These are phyloP conservation scores for Eucalyptus marginata DNA, from an alignment of 345 rosid genomes.

Conservation along the genomic window DNA sequence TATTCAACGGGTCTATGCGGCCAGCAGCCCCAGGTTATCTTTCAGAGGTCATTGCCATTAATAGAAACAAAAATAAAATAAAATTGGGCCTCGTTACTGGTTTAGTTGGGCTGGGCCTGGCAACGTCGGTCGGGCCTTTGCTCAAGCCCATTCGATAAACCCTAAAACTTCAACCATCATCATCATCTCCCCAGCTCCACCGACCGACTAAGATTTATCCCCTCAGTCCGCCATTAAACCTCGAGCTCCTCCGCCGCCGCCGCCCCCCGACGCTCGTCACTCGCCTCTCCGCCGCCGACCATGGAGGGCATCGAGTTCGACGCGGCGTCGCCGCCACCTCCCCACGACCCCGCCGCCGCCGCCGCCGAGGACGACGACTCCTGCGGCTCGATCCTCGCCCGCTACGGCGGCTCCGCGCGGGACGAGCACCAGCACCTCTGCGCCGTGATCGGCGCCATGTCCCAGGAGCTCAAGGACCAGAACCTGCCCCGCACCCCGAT, in stretches of 20 bases:
- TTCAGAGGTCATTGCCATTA: not conserved
- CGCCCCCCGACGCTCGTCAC: not conserved
- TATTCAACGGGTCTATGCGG: not conserved
- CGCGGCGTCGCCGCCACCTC: not conserved
- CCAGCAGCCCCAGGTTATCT: not conserved
- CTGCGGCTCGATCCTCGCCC: conserved; percentile 43
- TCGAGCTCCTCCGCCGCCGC: not conserved
- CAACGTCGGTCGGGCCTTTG: not conserved
- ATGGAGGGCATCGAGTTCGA: conserved; percentile 27
- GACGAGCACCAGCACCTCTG: conserved; percentile 63
- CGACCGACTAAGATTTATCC: not conserved
- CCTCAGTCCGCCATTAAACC: not conserved
- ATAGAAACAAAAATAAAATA: not conserved
- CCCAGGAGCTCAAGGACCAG: conserved; percentile 65
- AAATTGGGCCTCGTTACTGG: not conserved
- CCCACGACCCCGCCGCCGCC: not conserved
- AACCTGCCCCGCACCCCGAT: conserved; percentile 43
- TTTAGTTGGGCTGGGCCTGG: not conserved
- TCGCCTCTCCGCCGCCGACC: not conserved
- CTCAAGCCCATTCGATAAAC: not conserved
- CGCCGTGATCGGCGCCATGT: conserved; percentile 50
- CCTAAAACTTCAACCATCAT: not conserved
- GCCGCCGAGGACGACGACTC: conserved; percentile 21
- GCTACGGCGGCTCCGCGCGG: conserved; percentile 29
- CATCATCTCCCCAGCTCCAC: not conserved